phyloP scores from a whole-genome alignment of 2,329 filamentous ascomycete genomes.

The Venturia asperata region DNA sequence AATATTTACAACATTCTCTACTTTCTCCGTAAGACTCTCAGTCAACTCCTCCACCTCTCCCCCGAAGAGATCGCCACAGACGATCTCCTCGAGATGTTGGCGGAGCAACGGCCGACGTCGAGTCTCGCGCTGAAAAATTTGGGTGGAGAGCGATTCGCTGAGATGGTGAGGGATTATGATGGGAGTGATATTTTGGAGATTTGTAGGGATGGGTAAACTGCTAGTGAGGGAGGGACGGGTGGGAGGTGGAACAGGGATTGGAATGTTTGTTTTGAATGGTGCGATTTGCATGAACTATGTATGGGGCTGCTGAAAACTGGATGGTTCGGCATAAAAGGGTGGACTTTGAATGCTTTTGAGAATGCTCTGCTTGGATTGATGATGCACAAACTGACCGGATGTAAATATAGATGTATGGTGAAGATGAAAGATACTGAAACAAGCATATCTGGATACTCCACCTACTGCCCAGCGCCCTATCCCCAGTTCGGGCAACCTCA shows the following conservation, averaged over 20 bases:
- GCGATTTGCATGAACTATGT: neutral
- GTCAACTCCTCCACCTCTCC: neutral
- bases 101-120: neutral
- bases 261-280: neutral
- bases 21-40: neutral
- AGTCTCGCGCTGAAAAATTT: neutral
- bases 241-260: too few species aligned
- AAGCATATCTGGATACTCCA: too few species aligned
- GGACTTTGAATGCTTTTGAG: too few species aligned
- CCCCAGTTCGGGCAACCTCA: too few species aligned
- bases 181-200: neutral
- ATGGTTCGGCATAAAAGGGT: neutral
- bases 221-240: too few species aligned
- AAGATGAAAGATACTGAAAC: too few species aligned
- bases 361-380: too few species aligned
- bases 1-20: neutral
- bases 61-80: neutral
- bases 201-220: neutral
- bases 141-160: neutral
- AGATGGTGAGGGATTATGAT: neutral
- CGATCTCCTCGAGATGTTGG: neutral
- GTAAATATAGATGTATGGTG: too few species aligned
- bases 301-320: neutral
- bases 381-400: too few species aligned
- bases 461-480: too few species aligned